Conservation (phyloP, 441 rosid genomes). For the Croton setiger region DNA sequence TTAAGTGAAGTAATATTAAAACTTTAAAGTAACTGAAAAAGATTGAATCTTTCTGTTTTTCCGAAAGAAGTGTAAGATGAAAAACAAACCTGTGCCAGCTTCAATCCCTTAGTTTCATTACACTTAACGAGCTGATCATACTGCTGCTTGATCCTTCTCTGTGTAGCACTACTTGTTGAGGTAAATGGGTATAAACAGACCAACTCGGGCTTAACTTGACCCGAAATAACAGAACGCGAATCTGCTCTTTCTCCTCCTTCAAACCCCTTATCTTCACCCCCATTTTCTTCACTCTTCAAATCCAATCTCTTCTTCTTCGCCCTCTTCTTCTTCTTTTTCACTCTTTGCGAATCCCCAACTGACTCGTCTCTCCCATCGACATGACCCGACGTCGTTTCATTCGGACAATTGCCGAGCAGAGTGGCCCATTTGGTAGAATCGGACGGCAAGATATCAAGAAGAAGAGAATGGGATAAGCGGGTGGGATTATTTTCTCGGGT, state of each 20-base stretch:
- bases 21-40: not conserved
- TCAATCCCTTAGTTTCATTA: constrained; percentile 59
- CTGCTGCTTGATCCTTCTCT: constrained; percentile 90
- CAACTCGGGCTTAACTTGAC: constrained; percentile 47
- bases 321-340: constrained; percentile 47
- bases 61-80: not conserved
- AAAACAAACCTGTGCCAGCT: constrained; percentile 77
- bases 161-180: constrained; percentile 77
- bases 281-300: constrained; percentile 31
- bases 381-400: constrained; percentile 27
- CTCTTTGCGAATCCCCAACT: constrained; percentile 33
- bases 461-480: constrained; percentile 46
- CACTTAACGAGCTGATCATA: constrained; percentile 77
- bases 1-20: not conserved
- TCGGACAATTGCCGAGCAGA: constrained; percentile 21
- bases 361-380: constrained; percentile 22
- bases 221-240: constrained; percentile 21
- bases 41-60: not conserved
- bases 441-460: constrained; percentile 52
- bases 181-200: constrained; percentile 80
- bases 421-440: constrained; percentile 39
- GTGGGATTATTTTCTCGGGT: constrained; percentile 27
- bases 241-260: constrained; percentile 21
- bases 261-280: constrained; percentile 26
- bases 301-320: constrained; percentile 50